These are phyloP conservation scores for Nakaseomyces bracarensis DNA, from an alignment of 1,139 yeast species.

Conservation along the genomic window DNA sequence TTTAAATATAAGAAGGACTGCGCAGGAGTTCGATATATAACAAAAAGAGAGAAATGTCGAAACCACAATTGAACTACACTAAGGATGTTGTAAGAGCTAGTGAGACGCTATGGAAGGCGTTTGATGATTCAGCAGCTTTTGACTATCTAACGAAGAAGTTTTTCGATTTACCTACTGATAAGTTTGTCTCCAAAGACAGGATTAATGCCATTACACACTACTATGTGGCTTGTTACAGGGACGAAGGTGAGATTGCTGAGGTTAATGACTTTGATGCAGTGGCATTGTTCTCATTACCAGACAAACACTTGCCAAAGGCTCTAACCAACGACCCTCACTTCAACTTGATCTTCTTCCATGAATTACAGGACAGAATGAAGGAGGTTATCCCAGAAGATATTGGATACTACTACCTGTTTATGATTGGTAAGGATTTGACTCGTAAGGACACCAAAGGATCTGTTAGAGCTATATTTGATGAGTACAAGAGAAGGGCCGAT, in stretches of 20 bases:
- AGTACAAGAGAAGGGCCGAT: slow-evolving; percentile 29
- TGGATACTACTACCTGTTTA: slow-evolving; percentile 27
- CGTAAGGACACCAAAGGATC: slow-evolving; percentile 27
- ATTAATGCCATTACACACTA: slow-evolving; percentile 21
- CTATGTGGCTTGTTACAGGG: slow-evolving; percentile 21
- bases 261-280: slow-evolving; percentile 30
- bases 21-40: too few species aligned
- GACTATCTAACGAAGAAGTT: slow-evolving; percentile 28
- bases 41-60: neutral
- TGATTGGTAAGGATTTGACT: slow-evolving; percentile 27
- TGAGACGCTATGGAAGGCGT: slow-evolving; percentile 24
- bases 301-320: slow-evolving; percentile 19
- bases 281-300: slow-evolving; percentile 27
- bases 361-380: slow-evolving; percentile 17
- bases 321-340: slow-evolving; percentile 25
- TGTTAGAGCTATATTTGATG: slow-evolving; percentile 29
- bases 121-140: slow-evolving; percentile 22
- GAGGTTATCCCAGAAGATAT: slow-evolving; percentile 23
- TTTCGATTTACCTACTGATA: slow-evolving; percentile 20
- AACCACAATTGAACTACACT: slow-evolving; percentile 10
- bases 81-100: slow-evolving; percentile 22
- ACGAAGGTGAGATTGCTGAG: slow-evolving; percentile 30
- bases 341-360: slow-evolving; percentile 26
- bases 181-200: slow-evolving; percentile 20
- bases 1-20: too few species aligned